Evolutionary conservation across 2,329 filamentous ascomycete species (phyloP), one percentile per base, ranked within the genome.

Genomic region (Coniochaeta prunicola): DNA sequence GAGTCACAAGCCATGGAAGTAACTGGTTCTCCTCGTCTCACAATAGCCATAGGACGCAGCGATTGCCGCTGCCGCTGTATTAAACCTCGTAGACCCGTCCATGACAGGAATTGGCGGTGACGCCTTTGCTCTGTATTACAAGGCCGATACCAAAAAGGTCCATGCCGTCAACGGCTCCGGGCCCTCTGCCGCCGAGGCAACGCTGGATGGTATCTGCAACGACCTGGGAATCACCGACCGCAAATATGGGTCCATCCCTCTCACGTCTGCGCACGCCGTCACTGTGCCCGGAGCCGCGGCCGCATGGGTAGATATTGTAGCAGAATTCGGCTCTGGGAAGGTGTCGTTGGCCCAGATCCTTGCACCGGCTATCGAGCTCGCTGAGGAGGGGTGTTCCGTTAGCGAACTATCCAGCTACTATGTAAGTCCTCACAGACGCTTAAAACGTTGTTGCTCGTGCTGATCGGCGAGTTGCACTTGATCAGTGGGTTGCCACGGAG

Each of bases 31-130:
- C 48, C 17, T 17, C 19, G 40, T 57, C 38, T 56, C 12, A 15
- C 12, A 12, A n/a, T 56, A 26, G 26, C 17, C 10, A 24, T 28
- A 94, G 90, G 92, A 97, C 77, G 92, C 93, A 28, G 92, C 93
- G 10, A 89, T 97, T 3, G 92, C 93, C 42, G 90, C 60, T 86
- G 92, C 93, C 48, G 93, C 93, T 24, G 91, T 86, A 2, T 80
- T 97, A 58, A 96, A 97, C 73, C 83, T 97, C 65, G 96, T 92
- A 1, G 93, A 97, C 69, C 92, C 92, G 5, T 84, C 86, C 45
- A 93, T 89, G 12, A 96, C 92, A 0, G 93, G 93, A 21, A 96
- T 97, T 62, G 93, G 93, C 55, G 93, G 93, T 60, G 93, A 97
- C 73, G 91, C 94, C 83, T 97, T 97, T 75, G 91, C 92, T 70